A percentile compares a stretch with the other conserved stretches of the same genome.
Conservation (phyloP, 352 stramenopile species). For the Blastocystis sp. region DNA sequence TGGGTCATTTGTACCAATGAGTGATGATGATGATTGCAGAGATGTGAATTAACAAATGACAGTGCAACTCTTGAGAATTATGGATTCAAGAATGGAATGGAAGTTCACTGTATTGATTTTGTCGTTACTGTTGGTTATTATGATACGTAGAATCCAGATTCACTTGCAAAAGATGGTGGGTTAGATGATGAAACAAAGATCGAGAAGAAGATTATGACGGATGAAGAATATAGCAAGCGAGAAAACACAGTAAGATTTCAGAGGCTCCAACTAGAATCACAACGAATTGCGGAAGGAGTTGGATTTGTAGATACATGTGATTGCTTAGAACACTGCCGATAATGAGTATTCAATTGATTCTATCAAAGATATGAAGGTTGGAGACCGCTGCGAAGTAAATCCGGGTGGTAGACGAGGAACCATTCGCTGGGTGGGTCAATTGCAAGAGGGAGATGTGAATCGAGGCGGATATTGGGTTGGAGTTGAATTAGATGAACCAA, state of each 20-base stretch:
- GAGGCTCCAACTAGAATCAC: constrained; percentile 70
- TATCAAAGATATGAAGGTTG: constrained; percentile 78
- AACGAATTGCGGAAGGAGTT: constrained; percentile 6
- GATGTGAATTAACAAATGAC: background rate
- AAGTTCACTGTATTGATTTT: constrained; percentile 43
- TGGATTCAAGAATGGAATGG: constrained; percentile 52
- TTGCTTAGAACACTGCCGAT: constrained; percentile 64
- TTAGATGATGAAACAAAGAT: constrained; percentile 91
- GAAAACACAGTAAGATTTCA: constrained; percentile 91
- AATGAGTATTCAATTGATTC: constrained; percentile 10
- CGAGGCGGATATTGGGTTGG: constrained; percentile 78
- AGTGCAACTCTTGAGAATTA: background rate
- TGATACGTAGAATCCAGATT: constrained; percentile 80
- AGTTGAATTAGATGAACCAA: constrained; percentile 89
- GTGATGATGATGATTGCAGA: background rate
- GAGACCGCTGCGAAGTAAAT: constrained; percentile 89
- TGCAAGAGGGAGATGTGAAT: constrained; percentile 67
- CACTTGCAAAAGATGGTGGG: constrained; percentile 80
- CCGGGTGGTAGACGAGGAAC: constrained; percentile 83
- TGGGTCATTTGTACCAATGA: background rate
- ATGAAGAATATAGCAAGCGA: constrained; percentile 96
- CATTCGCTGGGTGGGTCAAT: constrained; percentile 82
- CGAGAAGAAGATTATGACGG: constrained; percentile 93
- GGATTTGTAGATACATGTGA: constrained; percentile 68
- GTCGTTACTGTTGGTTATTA: background rate